Conservation (phyloP, 164 flowering plant genomes). For the Echeveria elegans region DNA sequence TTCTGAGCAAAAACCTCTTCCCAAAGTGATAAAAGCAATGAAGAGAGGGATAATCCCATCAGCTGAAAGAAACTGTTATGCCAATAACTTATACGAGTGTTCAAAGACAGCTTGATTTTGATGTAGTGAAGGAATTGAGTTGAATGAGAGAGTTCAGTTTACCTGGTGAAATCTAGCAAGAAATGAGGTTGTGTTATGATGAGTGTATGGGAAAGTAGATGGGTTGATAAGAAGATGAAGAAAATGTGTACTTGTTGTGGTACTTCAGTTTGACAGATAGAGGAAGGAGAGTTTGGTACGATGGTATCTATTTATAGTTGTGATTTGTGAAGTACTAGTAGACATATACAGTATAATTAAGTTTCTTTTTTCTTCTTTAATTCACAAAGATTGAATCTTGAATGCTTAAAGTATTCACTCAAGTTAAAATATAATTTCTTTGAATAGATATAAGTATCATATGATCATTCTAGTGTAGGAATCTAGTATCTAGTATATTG, state of each 20-base stretch:
- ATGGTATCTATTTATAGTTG: neutral
- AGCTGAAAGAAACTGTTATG: neutral
- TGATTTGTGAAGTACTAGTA: neutral
- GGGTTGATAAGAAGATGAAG: neutral
- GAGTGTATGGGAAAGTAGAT: neutral
- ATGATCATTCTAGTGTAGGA: no score
- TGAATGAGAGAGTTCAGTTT: neutral
- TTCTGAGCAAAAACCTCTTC: conserved; percentile 16
- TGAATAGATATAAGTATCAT: no score
- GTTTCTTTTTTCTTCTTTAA: neutral
- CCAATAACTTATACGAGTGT: neutral
- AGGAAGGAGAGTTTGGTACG: neutral
- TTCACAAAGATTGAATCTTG: no score
- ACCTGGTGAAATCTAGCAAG: neutral
- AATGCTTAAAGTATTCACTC: no score
- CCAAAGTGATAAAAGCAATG: conserved; percentile 28
- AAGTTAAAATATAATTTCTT: no score
- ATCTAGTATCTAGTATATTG: no score
- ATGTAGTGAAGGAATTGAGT: neutral
- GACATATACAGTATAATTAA: neutral
- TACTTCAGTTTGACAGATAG: neutral
- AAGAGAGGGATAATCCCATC: conserved; percentile 31
- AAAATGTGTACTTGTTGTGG: neutral
- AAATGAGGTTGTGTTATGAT: neutral
- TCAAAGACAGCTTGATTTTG: neutral